A percentile compares a stretch with the other conserved stretches of the same genome.
phyloP scores from a whole-genome alignment of 78 protist species.

The Salpingoeca rosetta region DNA sequence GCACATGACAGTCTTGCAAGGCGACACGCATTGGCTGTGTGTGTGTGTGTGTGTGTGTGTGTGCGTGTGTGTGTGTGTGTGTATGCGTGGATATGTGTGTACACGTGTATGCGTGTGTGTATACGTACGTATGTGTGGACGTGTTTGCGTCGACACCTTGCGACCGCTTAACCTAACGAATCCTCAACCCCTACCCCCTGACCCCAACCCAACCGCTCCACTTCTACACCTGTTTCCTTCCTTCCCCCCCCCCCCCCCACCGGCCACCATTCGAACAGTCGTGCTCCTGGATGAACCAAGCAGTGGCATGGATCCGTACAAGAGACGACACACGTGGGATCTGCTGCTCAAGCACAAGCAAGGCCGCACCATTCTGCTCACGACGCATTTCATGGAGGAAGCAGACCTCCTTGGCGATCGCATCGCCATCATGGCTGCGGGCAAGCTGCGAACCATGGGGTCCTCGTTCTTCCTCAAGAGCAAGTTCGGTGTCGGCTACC shows the following conservation, averaged over 20 bases:
- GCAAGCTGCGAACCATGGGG: constrained; percentile 56
- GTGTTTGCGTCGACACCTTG: too few relatives aligned
- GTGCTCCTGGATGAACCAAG: neutral
- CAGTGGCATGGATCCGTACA: constrained; percentile 71
- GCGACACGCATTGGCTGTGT: too few relatives aligned
- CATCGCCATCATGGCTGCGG: constrained; percentile 77
- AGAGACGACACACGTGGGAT: constrained; percentile 60
- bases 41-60: constrained; percentile 4
- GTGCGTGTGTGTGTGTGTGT: neutral
- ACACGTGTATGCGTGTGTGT: too few relatives aligned
- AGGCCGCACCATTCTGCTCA: constrained; percentile 50
- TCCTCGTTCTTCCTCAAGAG: constrained; percentile 55
- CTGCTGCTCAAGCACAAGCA: constrained; percentile 29
- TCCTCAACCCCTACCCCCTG: too few relatives aligned
- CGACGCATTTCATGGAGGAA: constrained; percentile 90
- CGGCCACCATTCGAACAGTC: too few relatives aligned
- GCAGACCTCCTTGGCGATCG: constrained; percentile 84
- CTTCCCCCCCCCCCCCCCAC: too few relatives aligned
- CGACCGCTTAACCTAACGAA: too few relatives aligned
- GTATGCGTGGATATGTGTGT: too few relatives aligned
- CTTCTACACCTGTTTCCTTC: too few relatives aligned
- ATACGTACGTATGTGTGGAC: too few relatives aligned
- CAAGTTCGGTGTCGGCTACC: constrained; percentile 78
- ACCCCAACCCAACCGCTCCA: too few relatives aligned
- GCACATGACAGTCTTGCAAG: too few relatives aligned